Conservation (phyloP, 345 rosid species). For the Theobroma cacao region DNA sequence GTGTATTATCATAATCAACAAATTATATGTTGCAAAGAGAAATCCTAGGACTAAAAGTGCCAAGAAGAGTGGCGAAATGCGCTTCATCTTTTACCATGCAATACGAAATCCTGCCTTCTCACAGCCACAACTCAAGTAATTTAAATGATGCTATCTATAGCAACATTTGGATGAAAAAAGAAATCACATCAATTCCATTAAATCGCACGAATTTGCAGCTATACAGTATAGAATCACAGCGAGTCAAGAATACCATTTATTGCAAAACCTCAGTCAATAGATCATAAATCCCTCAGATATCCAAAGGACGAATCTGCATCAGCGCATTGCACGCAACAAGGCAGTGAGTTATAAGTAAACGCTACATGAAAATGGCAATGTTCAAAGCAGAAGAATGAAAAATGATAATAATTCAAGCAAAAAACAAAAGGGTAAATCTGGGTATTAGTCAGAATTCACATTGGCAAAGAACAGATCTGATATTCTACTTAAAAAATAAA, state of each 20-base stretch:
- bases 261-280: background rate
- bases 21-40: conserved; percentile 55
- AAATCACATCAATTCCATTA: background rate
- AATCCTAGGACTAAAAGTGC: conserved; percentile 49
- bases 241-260: conserved; percentile 8
- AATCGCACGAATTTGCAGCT: conserved; percentile 14
- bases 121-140: conserved; percentile 4
- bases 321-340: conserved; percentile 9
- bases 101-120: conserved; percentile 2
- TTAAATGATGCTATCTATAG: conserved; percentile 13
- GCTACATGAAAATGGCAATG: background rate
- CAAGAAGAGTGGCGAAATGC: conserved; percentile 47
- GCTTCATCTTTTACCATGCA: conserved; percentile 36
- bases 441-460: conserved; percentile 7
- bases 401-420: background rate
- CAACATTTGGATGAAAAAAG: conserved; percentile 13
- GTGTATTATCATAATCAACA: conserved; percentile 37
- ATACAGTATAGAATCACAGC: conserved; percentile 11
- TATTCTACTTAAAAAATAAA: background rate
- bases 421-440: conserved; percentile 13
- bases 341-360: conserved; percentile 5
- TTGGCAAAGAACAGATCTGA: conserved; percentile 25
- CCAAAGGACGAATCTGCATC: conserved; percentile 25
- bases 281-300: conserved; percentile 13
- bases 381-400: background rate